Evolutionary conservation across 2,329 filamentous ascomycete genomes (phyloP), one percentile per base, ranked within the genome.

Genomic region (Zalaria sp.): DNA sequence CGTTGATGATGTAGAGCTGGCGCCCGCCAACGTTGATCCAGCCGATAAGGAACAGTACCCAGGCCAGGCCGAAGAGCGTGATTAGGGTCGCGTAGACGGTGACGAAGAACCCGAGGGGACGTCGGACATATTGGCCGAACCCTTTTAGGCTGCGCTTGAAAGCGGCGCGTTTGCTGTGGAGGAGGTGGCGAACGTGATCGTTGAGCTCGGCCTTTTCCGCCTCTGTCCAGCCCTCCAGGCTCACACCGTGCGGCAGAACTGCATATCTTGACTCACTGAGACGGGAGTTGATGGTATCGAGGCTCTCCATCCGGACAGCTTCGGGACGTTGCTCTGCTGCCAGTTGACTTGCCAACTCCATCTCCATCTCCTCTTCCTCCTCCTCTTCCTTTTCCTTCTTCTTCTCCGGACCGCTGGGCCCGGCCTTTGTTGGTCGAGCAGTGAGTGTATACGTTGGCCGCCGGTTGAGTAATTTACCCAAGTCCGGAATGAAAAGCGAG

Each of bases 1-100:
- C 56, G 47, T 79, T 68, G 10, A 68, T 60, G 2, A 70, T 63
- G 10, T 67, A 89, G 3, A 75, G 64, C 56, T 89, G 81, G 51
- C 71, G 69, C 27, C 76, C 74, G 18, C 82, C 83, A 18, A 89
- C 80, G 48, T 86, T 87, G 55, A 91, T 84, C 85, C 85, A 93
- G 38, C 75, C 69, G 56, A 93, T 93, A 42, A 93, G 66, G 62
- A 89, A 91, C n/a, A 93, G 71, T 1, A 93, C 85, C 86, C 85
- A 93, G 0, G 83, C 83, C 8, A 89, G 68, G 53, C 85, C 85
- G 51, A 93, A 93, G 0, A 88, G 67, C 0, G 85, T 91, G 51
- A 93, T 88, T 18, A 89, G 68, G 1, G 74, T 79, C 5, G 84
- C 85, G 58, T 93, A 93, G 3, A 93, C 63, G 0, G 84, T 91